These are phyloP conservation scores for Pilasporangium apinafurcum DNA, from an alignment of 352 stramenopile species.

Conservation along the genomic window DNA sequence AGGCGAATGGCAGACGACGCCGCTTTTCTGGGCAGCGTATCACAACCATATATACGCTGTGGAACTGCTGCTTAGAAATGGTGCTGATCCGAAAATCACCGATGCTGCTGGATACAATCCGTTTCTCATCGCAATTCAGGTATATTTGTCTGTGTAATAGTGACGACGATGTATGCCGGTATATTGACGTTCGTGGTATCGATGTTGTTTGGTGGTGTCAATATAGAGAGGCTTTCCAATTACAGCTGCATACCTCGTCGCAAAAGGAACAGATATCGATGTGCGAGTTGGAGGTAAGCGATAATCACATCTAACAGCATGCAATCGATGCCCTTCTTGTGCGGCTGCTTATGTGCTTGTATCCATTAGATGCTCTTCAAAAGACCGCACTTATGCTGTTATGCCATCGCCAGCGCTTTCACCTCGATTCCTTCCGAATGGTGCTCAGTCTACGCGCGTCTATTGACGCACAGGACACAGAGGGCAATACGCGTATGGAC, in stretches of 20 bases:
- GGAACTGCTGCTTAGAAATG: conserved; percentile 56
- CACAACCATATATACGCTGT: conserved; percentile 81
- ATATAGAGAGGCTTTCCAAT: conserved; percentile 62
- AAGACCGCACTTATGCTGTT: conserved; percentile 70
- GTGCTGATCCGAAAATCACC: conserved; percentile 42
- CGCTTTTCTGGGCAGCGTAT: conserved; percentile 68
- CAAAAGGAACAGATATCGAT: conserved; percentile 66
- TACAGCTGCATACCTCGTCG: conserved; percentile 66
- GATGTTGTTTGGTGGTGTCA: not conserved
- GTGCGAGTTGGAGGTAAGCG: conserved; percentile 34
- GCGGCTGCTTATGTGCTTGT: not conserved
- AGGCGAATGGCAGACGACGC: conserved; percentile 54
- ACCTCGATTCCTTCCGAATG: conserved; percentile 80
- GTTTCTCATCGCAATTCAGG: conserved; percentile 62
- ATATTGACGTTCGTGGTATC: not conserved
- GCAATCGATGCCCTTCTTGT: not conserved
- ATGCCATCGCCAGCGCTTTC: conserved; percentile 60
- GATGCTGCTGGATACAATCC: conserved; percentile 49
- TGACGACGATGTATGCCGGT: too few relatives aligned
- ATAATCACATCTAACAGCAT: too few relatives aligned
- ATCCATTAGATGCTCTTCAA: conserved; percentile 15
- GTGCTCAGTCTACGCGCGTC: conserved; percentile 60
- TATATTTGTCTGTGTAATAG: conserved; percentile 1
- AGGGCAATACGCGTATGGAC: conserved; percentile 70
- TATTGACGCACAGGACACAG: conserved; percentile 41